Percentiles rank a stretch among this genome's conserved stretches.
These are phyloP conservation scores for Davidsoniella eucalypti DNA, from an alignment of 2,329 filamentous ascomycete species.

Conservation along the genomic window DNA sequence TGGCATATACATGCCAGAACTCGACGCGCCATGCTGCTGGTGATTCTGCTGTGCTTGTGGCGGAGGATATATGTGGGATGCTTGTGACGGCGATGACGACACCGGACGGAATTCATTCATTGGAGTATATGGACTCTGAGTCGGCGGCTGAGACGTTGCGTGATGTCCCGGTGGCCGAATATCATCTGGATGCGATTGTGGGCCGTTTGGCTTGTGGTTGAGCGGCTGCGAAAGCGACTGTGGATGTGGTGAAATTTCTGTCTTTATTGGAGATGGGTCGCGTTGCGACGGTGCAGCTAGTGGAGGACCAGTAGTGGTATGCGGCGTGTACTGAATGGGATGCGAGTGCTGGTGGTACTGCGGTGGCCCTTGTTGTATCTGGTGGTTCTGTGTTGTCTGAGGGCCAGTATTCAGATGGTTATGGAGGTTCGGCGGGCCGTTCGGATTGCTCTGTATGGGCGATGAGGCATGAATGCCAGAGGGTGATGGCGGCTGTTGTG, in stretches of 20 bases:
- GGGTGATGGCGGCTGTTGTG: not conserved
- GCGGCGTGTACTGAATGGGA: not conserved
- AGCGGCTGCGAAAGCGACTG: constrained; percentile 2
- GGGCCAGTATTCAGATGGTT: not conserved
- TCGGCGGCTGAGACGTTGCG: constrained; percentile 17
- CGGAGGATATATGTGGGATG: constrained; percentile 14
- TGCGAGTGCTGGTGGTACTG: not conserved
- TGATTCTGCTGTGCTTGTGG: not conserved
- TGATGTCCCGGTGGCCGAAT: constrained; percentile 12
- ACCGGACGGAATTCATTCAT: constrained; percentile 1
- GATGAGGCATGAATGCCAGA: not conserved
- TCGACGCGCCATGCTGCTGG: not conserved
- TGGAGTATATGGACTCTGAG: constrained; percentile 24
- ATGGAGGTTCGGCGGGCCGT: constrained; percentile 1
- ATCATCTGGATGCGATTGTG: constrained; percentile 3
- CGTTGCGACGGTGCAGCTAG: not conserved
- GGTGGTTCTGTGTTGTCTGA: not conserved
- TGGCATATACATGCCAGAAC: not conserved
- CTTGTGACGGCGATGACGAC: constrained; percentile 15
- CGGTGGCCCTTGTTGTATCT: constrained; percentile 16
- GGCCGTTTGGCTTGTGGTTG: not conserved
- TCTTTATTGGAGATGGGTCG: constrained; percentile 1
- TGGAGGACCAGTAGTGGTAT: constrained; percentile 7
- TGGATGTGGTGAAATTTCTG: constrained; percentile 1
- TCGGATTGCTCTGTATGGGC: not conserved